Conservation (phyloP, 1,284 basidiomycete species). For the Coniferiporia sulphurascens region DNA sequence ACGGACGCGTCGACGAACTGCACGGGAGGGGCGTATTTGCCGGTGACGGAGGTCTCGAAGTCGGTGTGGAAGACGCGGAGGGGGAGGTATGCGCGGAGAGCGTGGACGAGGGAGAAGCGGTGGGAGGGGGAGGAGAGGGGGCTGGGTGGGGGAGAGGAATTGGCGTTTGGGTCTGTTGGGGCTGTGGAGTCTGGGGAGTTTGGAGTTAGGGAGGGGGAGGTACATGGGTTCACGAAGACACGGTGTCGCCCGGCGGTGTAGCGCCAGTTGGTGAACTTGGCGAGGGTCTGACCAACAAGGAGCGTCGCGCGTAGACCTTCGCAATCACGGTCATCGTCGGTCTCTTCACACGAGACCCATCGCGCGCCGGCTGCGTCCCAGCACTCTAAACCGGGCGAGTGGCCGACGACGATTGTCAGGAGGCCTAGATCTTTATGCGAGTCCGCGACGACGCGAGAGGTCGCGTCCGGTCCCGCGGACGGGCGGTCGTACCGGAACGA, state of each 20-base stretch:
- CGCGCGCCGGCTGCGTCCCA: constrained; percentile 19
- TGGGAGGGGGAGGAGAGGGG: constrained; percentile 14
- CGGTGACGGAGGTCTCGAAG: constrained; percentile 24
- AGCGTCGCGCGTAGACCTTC: constrained; percentile 26
- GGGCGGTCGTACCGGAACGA: constrained; percentile 28
- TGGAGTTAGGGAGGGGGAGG: no score
- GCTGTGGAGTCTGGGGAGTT: neutral
- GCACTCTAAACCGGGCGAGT: constrained; percentile 29
- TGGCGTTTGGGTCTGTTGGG: constrained; percentile 7
- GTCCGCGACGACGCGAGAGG: constrained; percentile 26
- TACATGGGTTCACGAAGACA: constrained; percentile 25
- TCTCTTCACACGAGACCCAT: constrained; percentile 29
- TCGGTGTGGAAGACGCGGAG: constrained; percentile 21
- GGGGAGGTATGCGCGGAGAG: constrained; percentile 25
- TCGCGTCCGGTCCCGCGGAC: neutral
- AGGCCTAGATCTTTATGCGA: constrained; percentile 29
- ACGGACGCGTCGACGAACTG: constrained; percentile 20
- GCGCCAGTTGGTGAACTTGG: constrained; percentile 27
- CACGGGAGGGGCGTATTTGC: constrained; percentile 19
- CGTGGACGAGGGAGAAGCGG: constrained; percentile 29
- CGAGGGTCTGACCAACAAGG: constrained; percentile 26
- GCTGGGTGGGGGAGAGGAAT: constrained; percentile 27
- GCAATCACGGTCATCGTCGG: constrained; percentile 9
- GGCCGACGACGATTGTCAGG: constrained; percentile 29
- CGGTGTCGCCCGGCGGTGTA: constrained; percentile 28